Conservation (phyloP, 169 alveolate species). For the Cryptosporidium viatorum region DNA sequence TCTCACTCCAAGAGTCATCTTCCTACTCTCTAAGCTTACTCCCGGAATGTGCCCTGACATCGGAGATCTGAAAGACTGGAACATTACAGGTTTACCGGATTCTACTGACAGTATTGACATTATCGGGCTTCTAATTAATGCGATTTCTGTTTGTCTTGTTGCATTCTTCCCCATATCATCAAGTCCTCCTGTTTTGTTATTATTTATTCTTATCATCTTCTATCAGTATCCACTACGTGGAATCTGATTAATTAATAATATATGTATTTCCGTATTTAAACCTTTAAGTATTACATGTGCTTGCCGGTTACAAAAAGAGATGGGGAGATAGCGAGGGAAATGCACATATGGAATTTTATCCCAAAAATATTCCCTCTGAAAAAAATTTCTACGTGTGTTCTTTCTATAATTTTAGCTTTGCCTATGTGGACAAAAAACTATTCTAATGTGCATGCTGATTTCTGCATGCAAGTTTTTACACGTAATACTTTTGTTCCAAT, state of each 20-base stretch:
- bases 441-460: background rate
- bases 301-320: background rate
- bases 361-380: background rate
- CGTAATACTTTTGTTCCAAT: background rate
- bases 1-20: conserved; percentile 67
- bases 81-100: conserved; percentile 51
- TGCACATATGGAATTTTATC: background rate
- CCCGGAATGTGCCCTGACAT: conserved; percentile 72
- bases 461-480: background rate
- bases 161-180: background rate
- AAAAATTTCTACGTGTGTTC: background rate
- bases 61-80: conserved; percentile 60
- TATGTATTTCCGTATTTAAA: background rate
- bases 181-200: background rate
- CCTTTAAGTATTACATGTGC: conserved; percentile 23
- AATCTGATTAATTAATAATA: conserved; percentile 1
- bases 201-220: conserved; percentile 51
- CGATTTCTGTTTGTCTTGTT: conserved; percentile 25
- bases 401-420: background rate
- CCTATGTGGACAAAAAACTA: background rate
- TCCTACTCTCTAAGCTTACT: conserved; percentile 51
- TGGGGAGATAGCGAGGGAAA: conserved; percentile 30
- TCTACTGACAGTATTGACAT: conserved; percentile 72
- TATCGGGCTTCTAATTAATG: conserved; percentile 66
- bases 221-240: background rate